Evolutionary conservation across 2,329 filamentous ascomycete species (phyloP).

Genomic region (Colletotrichum agaves): DNA sequence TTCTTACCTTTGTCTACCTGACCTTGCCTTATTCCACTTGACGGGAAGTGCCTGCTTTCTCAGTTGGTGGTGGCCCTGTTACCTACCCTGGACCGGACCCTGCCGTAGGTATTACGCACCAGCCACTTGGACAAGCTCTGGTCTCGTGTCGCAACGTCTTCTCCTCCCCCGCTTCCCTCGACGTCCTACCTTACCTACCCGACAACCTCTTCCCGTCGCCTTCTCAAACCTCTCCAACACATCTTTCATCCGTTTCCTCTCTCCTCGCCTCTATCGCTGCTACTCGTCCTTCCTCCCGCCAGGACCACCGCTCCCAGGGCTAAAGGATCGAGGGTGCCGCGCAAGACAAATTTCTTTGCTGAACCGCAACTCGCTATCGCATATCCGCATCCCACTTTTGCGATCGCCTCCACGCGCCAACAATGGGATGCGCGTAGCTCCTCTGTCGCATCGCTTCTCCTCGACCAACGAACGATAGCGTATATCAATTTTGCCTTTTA

Average conservation of each 20-base stretch:
- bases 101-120: constrained; percentile 32
- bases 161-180: constrained; percentile 37
- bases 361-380: constrained; percentile 4
- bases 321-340: constrained; percentile 19
- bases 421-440: constrained; percentile 50
- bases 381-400: constrained; percentile 24
- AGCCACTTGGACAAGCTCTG: constrained; percentile 39
- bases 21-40: neutral
- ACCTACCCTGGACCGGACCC: constrained; percentile 32
- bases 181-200: constrained; percentile 25
- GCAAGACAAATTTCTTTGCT: constrained; percentile 6
- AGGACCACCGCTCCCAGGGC: constrained; percentile 5
- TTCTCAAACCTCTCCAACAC: constrained; percentile 38
- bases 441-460: constrained; percentile 39
- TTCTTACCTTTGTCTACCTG: neutral
- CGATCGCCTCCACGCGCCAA: constrained; percentile 39
- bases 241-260: constrained; percentile 30
- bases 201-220: constrained; percentile 35
- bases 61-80: constrained; percentile 9
- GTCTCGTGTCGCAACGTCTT: constrained; percentile 39
- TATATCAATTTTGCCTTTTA: constrained; percentile 24
- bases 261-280: constrained; percentile 29
- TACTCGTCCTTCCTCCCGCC: constrained; percentile 15
- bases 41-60: neutral
- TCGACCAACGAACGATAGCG: constrained; percentile 37